These are phyloP conservation scores for Pythium dissotocum DNA, from an alignment of 352 stramenopile species.

Conservation along the genomic window DNA sequence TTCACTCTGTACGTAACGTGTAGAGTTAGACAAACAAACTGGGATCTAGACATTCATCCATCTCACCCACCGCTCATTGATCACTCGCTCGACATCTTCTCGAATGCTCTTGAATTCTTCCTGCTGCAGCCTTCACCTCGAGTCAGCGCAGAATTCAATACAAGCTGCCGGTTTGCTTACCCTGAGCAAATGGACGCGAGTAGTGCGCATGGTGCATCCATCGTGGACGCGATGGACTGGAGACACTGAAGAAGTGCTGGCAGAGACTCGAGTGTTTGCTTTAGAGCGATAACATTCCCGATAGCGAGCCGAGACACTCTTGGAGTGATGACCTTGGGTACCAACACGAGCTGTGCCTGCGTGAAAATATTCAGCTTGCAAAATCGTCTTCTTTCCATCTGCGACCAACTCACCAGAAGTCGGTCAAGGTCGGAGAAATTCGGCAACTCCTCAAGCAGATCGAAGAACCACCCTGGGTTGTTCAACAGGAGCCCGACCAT, in stretches of 20 bases:
- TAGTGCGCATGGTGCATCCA: slow-evolving; percentile 37
- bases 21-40: neutral
- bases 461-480: slow-evolving; percentile 83
- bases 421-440: slow-evolving; percentile 78
- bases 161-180: slow-evolving; percentile 27
- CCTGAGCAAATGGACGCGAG: slow-evolving; percentile 70
- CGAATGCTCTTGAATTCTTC: slow-evolving; percentile 10
- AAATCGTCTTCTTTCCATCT: neutral
- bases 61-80: slow-evolving; percentile 62
- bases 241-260: slow-evolving; percentile 59
- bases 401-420: slow-evolving; percentile 46
- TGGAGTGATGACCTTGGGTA: slow-evolving; percentile 77
- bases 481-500: slow-evolving; percentile 72
- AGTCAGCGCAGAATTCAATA: neutral
- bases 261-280: slow-evolving; percentile 73
- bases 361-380: neutral
- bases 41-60: too few species aligned
- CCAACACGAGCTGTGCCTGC: slow-evolving; percentile 73
- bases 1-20: slow-evolving; percentile 42
- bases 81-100: slow-evolving; percentile 64
- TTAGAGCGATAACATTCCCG: slow-evolving; percentile 81
- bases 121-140: slow-evolving; percentile 8
- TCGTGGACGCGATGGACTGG: slow-evolving; percentile 20
- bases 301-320: slow-evolving; percentile 69
- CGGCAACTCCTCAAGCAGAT: slow-evolving; percentile 68